Evolutionary conservation across 805 yeast genomes (phyloP).

Genomic region (Yarrowia sp.): DNA sequence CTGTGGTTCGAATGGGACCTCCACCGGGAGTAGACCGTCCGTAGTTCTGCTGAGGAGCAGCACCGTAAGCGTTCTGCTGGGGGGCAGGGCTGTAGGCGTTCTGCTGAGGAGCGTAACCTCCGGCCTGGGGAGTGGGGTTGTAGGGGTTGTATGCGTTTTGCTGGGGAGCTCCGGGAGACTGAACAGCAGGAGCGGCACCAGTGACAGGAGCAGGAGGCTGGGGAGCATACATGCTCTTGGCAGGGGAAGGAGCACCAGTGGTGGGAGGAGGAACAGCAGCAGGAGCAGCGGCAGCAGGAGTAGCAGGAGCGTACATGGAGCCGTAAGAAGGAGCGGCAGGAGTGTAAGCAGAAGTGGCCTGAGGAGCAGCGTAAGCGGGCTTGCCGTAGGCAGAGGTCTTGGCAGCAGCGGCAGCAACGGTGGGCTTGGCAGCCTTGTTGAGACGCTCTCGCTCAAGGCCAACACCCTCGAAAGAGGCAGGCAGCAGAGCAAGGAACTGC

Average conservation of each 20-base stretch:
- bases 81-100: conserved; percentile 31
- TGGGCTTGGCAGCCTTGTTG: conserved; percentile 55
- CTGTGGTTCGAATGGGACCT: conserved; percentile 35
- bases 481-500: conserved; percentile 65
- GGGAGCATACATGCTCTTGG: conserved; percentile 29
- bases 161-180: conserved; percentile 28
- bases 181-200: conserved; percentile 27
- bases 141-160: conserved; percentile 15
- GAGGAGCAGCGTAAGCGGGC: conserved; percentile 28
- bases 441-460: conserved; percentile 83
- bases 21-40: conserved; percentile 28
- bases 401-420: conserved; percentile 29
- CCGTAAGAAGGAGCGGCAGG: conserved; percentile 23
- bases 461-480: conserved; percentile 69
- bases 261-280: conserved; percentile 1
- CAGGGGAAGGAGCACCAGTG: conserved; percentile 26
- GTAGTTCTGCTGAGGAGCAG: conserved; percentile 32
- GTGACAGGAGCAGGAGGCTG: conserved; percentile 30
- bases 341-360: conserved; percentile 22
- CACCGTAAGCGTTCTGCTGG: conserved; percentile 28
- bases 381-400: conserved; percentile 23
- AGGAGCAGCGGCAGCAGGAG: conserved; percentile 29
- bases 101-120: conserved; percentile 30
- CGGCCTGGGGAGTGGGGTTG: conserved; percentile 28
- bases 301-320: conserved; percentile 27